Base-by-base conservation (phyloP, 176 grass and related monocot genomes). In the Tillandsia fasciculata region DNA sequence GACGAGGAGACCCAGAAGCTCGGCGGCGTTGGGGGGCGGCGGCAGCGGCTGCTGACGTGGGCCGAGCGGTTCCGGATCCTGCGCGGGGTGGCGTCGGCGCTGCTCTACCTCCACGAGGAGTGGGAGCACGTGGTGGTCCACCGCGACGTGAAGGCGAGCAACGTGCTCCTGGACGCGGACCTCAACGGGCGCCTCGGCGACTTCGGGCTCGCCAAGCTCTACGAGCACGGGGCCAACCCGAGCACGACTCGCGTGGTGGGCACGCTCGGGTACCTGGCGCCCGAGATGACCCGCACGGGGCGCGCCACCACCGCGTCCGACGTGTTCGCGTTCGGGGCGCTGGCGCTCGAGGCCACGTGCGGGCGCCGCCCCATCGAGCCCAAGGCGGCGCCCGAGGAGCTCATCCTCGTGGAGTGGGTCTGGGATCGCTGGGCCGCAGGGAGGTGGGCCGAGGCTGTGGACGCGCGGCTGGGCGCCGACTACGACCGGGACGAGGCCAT, bases 71-170 rank as follows among this genome's bases (percentile, higher is more conserved):
- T 27, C 51, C 70, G 59, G 10, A 67, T 96, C 76, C 81, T 96
- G 18, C 81, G 84, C 50, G 79, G 88, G 66, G 84, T 96, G 2
- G 84, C 87, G 50, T 70, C 87, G 4, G 91, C 91, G 47, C 84
- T 96, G 59, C 79, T 90, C 54, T 90, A 96, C 76, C 91, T 96
- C 78, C 91, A 96, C 81, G 91, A 90, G 65, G 84, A 84, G 73
- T 90, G 91, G 91, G 91, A 96, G 67, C 87, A 82, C 78, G 77
- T 90, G 2, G 91, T 96, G 33, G 74, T 90, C 17, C 91, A 96
- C 81, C 91, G 91, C 23, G 87, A 96, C 84, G 81, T 96, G 2
- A 96, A 96, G 82, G 84, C 87, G 17, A 90, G 81, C 87, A 96
- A 96, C 63, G 79, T 90, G 24, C 80, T 90, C 12, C 87, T 96